Conservation (phyloP, 495 filamentous ascomycete genomes). For the Neurospora hispaniola region DNA sequence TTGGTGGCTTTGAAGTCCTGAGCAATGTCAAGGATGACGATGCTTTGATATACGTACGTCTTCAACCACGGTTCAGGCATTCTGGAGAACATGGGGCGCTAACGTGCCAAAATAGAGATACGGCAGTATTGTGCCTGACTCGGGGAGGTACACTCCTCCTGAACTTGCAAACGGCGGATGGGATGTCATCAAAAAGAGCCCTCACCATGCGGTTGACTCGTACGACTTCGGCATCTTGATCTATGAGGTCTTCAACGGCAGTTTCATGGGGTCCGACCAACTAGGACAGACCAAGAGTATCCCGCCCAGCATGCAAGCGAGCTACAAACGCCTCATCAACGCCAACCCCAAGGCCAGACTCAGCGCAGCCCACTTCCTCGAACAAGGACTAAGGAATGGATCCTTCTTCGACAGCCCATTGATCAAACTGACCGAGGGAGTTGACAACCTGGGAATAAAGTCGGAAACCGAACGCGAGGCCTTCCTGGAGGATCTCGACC, state of each 20-base stretch:
- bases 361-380: slow-evolving; percentile 75
- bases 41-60: slow-evolving; percentile 69
- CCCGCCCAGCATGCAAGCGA: slow-evolving; percentile 75
- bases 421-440: slow-evolving; percentile 81
- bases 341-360: slow-evolving; percentile 81
- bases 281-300: slow-evolving; percentile 76
- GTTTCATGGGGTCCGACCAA: slow-evolving; percentile 60
- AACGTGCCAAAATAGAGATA: slow-evolving; percentile 47
- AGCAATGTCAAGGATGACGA: slow-evolving; percentile 95
- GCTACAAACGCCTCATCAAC: slow-evolving; percentile 78
- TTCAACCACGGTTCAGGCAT: not conserved
- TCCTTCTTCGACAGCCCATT: slow-evolving; percentile 88
- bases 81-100: not conserved
- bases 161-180: slow-evolving; percentile 81
- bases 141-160: slow-evolving; percentile 69
- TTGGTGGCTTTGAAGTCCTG: slow-evolving; percentile 85
- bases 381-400: slow-evolving; percentile 72
- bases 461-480: slow-evolving; percentile 70
- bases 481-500: slow-evolving; percentile 81
- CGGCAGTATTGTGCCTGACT: slow-evolving; percentile 76
- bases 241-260: slow-evolving; percentile 85
- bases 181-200: slow-evolving; percentile 76
- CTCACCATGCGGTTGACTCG: slow-evolving; percentile 71
- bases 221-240: slow-evolving; percentile 78
- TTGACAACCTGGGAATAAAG: slow-evolving; percentile 87